Evolutionary conservation across 495 filamentous ascomycete species (phyloP).

Genomic region (Aspergillus affinis): DNA sequence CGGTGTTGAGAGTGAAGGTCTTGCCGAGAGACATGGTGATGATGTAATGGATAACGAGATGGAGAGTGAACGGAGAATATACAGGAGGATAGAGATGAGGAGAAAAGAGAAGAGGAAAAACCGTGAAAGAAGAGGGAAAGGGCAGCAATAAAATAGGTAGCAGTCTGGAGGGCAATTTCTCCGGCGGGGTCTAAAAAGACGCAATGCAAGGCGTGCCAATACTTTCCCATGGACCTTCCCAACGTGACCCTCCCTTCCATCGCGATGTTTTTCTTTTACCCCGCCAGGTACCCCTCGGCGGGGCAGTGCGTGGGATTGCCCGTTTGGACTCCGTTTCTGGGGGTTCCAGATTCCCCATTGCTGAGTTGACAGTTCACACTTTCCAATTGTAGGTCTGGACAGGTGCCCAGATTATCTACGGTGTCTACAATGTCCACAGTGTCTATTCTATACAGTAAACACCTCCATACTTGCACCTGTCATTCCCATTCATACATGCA

Average conservation of each 20-base stretch:
- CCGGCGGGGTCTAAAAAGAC: slow-evolving; percentile 5
- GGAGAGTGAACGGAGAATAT: slow-evolving; percentile 2
- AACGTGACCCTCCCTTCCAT: slow-evolving; percentile 2
- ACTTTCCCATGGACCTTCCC: background rate
- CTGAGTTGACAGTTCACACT: no score
- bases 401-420: no score
- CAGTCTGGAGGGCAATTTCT: background rate
- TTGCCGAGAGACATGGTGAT: slow-evolving; percentile 49
- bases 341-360: no score
- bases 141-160: background rate
- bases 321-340: background rate
- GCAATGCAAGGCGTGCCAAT: slow-evolving; percentile 1
- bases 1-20: slow-evolving; percentile 45
- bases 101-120: slow-evolving; percentile 5
- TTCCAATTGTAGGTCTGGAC: no score
- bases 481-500: no score
- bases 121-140: background rate
- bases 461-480: no score
- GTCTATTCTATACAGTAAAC: no score
- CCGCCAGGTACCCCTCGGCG: slow-evolving; percentile 11
- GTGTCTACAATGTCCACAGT: no score
- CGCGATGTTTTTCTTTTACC: slow-evolving; percentile 2
- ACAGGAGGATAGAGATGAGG: background rate
- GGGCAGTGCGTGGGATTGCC: slow-evolving; percentile 3
- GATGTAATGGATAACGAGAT: slow-evolving; percentile 4